Evolutionary conservation across 768 basidiomycete species (phyloP), one percentile per base, ranked within the genome.

Genomic region (Astraeus odoratus): DNA sequence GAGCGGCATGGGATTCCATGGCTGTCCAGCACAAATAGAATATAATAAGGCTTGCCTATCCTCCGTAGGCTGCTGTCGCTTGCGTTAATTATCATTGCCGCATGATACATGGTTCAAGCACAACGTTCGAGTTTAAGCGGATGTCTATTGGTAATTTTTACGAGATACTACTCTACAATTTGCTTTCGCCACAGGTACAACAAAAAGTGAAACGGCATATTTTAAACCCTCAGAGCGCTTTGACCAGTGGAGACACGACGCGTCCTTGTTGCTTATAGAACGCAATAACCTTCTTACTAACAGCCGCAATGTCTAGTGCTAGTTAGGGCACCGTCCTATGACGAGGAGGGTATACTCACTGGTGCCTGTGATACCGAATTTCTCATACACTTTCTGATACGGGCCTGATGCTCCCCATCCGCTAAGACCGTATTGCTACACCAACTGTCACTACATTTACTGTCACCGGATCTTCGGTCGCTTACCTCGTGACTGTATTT

Each of bases 351-450:
- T 43, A 23, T 40, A 74, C 79, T 42, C 66, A 85, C 80, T 85
- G 37, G 75, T 61, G 12, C 81, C 83, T 29, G 89, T 91, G 60
- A 92, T 77, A 34, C 86, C 88, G 55, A 90, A 87, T 67, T 90
- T 88, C 70, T 86, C 86, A 63, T 96, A 96, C 10, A 94, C 85
- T 70, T 92, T 77, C 66, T 81, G 75, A 61, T 89, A 92, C 9
- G 93, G 92, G 43, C 86, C 92, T 16, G 91, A 94, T 13, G 88
- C 81, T 60, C 92, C 92, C 85, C 87, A 96, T 26, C 72, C 74
- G 27, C 68, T 55, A 47, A 88, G 63, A 57, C 86, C 87, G 49
- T 72, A 87, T 74, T 87, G 85, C 75, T 80, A 55, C 9, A 51
- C 16, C n/a, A 44, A 27, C 22, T n/a, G 19, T 31, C 50, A 40